Evolutionary conservation across 1,284 basidiomycete species (phyloP).

Genomic region (Heterobasidion parviporum): DNA sequence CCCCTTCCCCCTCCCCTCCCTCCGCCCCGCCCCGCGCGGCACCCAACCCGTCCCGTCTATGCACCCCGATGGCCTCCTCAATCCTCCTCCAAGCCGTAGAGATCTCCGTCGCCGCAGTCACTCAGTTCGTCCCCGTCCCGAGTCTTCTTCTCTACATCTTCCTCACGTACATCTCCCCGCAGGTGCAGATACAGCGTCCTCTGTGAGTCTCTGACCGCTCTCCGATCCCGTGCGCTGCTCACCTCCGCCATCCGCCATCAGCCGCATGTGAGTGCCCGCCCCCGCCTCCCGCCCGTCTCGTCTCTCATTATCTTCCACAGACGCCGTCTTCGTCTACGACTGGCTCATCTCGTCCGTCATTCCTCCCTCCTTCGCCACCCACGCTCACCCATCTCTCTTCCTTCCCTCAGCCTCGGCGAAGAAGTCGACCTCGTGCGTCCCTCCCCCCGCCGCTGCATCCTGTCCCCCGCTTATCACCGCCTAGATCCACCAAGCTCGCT

Average conservation of each 20-base stretch:
- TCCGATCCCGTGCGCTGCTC: background rate
- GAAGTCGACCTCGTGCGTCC: conserved; percentile 9
- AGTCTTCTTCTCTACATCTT: background rate
- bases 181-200: conserved; percentile 8
- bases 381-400: background rate
- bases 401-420: conserved; percentile 4
- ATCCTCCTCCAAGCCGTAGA: no score
- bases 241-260: background rate
- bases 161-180: background rate
- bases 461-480: background rate
- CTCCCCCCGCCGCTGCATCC: no score
- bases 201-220: background rate
- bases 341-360: conserved; percentile 12
- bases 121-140: no score
- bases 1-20: no score
- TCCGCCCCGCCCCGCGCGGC: no score
- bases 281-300: background rate
- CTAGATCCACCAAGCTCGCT: conserved; percentile 18
- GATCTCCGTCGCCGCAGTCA: no score
- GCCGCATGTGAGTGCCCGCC: background rate
- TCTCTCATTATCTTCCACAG: background rate
- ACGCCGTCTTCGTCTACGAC: conserved; percentile 11
- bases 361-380: background rate
- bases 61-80: no score
- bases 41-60: no score